Percentiles rank a stretch among this genome's conserved stretches.
Evolutionary conservation across 139 green algal species (phyloP).

Genomic region (Picochlorum sp.): DNA sequence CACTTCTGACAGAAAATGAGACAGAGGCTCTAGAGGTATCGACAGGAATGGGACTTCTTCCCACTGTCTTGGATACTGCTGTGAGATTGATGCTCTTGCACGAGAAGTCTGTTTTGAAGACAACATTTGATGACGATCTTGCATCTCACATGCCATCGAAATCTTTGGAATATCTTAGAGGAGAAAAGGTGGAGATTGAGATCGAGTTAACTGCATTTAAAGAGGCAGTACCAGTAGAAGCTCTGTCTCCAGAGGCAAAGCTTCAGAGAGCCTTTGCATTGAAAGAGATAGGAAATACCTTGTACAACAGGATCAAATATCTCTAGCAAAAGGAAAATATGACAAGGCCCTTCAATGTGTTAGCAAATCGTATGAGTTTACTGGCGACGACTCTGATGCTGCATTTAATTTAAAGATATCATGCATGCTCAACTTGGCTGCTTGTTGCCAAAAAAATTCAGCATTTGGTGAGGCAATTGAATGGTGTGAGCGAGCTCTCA

Average conservation of each 20-base stretch:
- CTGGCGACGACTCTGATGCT: slow-evolving; percentile 13
- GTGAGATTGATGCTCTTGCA: slow-evolving; percentile 65
- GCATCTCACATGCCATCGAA: background rate
- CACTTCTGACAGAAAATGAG: background rate
- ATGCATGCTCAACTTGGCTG: slow-evolving; percentile 23
- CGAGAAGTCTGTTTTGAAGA: slow-evolving; percentile 42
- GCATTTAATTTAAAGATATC: slow-evolving; percentile 6
- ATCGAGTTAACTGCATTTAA: slow-evolving; percentile 62
- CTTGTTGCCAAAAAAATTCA: slow-evolving; percentile 13
- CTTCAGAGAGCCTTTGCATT: slow-evolving; percentile 33
- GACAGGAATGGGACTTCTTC: slow-evolving; percentile 24
- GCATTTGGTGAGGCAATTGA: slow-evolving; percentile 25
- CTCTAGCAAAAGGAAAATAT: slow-evolving; percentile 24
- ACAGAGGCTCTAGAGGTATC: slow-evolving; percentile 9
- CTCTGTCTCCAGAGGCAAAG: slow-evolving; percentile 33
- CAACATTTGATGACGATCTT: slow-evolving; percentile 12
- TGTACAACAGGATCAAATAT: slow-evolving; percentile 34
- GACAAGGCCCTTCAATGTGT: slow-evolving; percentile 20
- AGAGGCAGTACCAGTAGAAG: slow-evolving; percentile 39
- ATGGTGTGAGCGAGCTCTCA: slow-evolving; percentile 22
- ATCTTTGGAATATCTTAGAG: slow-evolving; percentile 6
- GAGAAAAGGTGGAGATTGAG: slow-evolving; percentile 50
- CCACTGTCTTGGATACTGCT: slow-evolving; percentile 47
- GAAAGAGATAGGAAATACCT: slow-evolving; percentile 55
- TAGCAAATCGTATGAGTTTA: slow-evolving; percentile 10